A percentile compares a stretch with the other conserved stretches of the same genome.
phyloP scores from a whole-genome alignment of 83 land plant species.

The Diphasiastrum complanatum region DNA sequence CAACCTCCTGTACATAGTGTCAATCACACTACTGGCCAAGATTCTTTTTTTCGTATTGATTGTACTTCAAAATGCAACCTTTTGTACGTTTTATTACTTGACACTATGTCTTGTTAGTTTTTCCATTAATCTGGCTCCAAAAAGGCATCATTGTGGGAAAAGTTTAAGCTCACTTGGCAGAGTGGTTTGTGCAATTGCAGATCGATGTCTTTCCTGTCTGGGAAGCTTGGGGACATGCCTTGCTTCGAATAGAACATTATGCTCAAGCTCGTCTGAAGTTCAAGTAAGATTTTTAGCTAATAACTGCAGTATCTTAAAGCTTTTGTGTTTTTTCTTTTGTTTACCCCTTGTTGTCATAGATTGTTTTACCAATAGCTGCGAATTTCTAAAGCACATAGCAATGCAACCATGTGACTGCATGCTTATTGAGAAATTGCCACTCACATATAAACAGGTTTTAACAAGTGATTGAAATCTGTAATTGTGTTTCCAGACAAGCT shows the following conservation, averaged over 20 bases:
- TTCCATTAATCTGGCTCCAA: too few species aligned
- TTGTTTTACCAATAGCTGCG: too few species aligned
- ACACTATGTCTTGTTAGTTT: too few species aligned
- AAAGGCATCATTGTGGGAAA: too few species aligned
- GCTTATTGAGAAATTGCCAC: neutral
- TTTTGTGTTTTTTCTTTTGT: slow-evolving; percentile 1
- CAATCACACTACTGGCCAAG: too few species aligned
- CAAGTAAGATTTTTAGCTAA: slow-evolving; percentile 47
- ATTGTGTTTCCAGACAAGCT: slow-evolving; percentile 57
- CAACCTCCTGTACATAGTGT: too few species aligned
- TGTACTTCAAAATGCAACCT: too few species aligned
- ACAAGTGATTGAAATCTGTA: neutral
- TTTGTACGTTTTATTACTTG: too few species aligned
- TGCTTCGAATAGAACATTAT: slow-evolving; percentile 93
- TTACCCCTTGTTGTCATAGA: neutral
- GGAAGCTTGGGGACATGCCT: slow-evolving; percentile 99
- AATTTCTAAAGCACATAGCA: too few species aligned
- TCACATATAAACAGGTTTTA: slow-evolving; percentile 5
- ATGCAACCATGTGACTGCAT: neutral
- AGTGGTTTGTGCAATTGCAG: slow-evolving; percentile 30
- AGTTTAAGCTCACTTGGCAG: too few species aligned
- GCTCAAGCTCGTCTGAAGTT: slow-evolving; percentile 93
- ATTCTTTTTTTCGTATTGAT: too few species aligned
- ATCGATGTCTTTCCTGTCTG: slow-evolving; percentile 95
- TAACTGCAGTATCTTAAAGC: neutral